These are phyloP conservation scores for Luffa aegyptiaca DNA, from an alignment of 306 rosid species.

Conservation along the genomic window DNA sequence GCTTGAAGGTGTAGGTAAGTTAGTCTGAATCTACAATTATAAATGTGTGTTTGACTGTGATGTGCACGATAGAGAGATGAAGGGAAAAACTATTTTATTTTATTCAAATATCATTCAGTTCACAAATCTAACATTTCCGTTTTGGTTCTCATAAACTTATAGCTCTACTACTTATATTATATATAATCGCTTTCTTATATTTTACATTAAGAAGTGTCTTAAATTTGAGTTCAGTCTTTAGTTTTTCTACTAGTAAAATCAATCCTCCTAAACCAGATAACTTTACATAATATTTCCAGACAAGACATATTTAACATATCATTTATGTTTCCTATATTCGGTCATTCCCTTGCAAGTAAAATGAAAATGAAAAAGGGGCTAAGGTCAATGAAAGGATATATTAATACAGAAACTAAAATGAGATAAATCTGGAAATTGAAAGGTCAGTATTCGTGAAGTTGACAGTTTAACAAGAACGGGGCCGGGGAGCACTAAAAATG, in stretches of 20 bases:
- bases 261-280: background rate
- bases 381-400: background rate
- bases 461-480: background rate
- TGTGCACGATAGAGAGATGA: background rate
- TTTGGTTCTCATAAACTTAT: background rate
- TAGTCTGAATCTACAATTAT: background rate
- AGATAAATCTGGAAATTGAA: background rate
- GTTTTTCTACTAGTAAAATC: background rate
- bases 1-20: background rate
- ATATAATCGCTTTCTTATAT: background rate
- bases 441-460: background rate
- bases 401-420: background rate
- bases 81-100: background rate
- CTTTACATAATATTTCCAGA: background rate
- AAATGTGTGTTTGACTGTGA: background rate
- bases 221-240: background rate
- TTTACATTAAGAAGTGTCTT: background rate
- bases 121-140: background rate
- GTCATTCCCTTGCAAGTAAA: background rate
- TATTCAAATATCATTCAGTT: background rate
- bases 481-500: background rate
- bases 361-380: background rate
- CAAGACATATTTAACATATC: background rate
- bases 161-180: background rate
- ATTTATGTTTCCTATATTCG: background rate